A percentile compares a stretch with the other conserved stretches of the same genome.
Conservation (phyloP, 2,329 filamentous ascomycete species). For the Cytospora mali region DNA sequence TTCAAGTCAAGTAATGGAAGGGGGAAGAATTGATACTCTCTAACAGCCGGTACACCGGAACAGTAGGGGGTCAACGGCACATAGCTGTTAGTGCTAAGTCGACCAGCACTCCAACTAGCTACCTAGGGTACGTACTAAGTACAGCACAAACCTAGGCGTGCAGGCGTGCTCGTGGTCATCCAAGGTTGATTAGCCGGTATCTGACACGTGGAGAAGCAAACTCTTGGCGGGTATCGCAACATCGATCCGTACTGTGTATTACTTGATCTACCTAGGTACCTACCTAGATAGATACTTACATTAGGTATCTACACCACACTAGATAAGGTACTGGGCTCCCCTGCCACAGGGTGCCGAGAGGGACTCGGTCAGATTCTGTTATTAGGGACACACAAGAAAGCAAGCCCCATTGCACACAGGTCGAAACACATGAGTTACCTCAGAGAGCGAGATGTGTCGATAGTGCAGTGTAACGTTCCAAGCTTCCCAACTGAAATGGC, state of each 20-base stretch:
- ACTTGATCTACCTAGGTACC: background rate
- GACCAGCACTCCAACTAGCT: background rate
- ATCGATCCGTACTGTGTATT: background rate
- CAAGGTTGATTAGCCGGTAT: background rate
- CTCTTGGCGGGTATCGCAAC: background rate
- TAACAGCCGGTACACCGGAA: background rate
- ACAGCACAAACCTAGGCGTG: no score
- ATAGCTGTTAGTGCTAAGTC: no score
- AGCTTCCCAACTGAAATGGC: no score
- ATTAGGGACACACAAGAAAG: background rate
- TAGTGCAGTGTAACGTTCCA: background rate
- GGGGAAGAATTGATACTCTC: no score
- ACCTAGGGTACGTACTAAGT: background rate
- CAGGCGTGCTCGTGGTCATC: background rate
- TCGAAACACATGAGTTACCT: background rate
- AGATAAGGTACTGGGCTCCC: background rate
- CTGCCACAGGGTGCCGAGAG: background rate
- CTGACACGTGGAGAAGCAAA: constrained; percentile 3
- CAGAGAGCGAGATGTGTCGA: background rate
- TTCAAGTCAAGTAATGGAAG: background rate
- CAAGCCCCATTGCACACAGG: background rate
- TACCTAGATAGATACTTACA: background rate
- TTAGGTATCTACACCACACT: background rate
- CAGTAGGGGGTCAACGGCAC: no score
- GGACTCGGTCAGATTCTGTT: background rate